These are phyloP conservation scores for Boletus barrowsii DNA, from an alignment of 768 basidiomycete genomes.

Conservation along the genomic window DNA sequence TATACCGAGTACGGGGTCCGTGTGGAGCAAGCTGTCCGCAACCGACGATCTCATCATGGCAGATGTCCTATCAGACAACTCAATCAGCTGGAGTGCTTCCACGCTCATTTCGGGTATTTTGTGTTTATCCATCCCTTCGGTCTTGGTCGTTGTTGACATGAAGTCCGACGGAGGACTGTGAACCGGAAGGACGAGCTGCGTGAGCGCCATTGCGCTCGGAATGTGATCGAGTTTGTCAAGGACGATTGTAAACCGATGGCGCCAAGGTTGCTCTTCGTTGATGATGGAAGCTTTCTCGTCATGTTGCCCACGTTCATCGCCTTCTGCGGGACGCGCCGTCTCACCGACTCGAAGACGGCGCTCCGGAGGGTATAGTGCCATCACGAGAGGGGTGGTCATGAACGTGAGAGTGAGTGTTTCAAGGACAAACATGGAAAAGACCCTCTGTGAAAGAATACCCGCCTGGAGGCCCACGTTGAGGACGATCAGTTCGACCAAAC, in stretches of 20 bases:
- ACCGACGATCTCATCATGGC: constrained; percentile 64
- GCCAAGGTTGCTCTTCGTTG: constrained; percentile 34
- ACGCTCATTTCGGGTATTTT: constrained; percentile 39
- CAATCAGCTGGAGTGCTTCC: constrained; percentile 83
- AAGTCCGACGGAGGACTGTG: constrained; percentile 3
- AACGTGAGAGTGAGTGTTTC: constrained; percentile 81
- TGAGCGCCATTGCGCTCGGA: constrained; percentile 85
- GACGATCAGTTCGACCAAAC: constrained; percentile 90
- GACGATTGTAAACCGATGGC: constrained; percentile 74
- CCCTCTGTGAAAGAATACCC: constrained; percentile 66
- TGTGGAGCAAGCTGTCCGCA: constrained; percentile 63
- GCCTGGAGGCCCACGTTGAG: constrained; percentile 89
- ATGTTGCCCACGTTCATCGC: constrained; percentile 31
- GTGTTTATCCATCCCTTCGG: not conserved
- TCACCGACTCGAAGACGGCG: constrained; percentile 46
- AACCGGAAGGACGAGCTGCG: constrained; percentile 68
- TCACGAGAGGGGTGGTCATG: constrained; percentile 79
- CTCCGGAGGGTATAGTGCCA: constrained; percentile 62
- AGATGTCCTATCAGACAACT: constrained; percentile 66
- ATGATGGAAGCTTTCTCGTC: constrained; percentile 6
- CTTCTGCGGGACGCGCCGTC: constrained; percentile 13
- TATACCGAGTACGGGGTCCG: constrained; percentile 69
- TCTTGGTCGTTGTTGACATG: constrained; percentile 11
- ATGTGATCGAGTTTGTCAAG: constrained; percentile 89
- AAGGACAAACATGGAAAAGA: constrained; percentile 96